These are phyloP conservation scores for Erythrobasidium hasegawianum DNA, from an alignment of 1,284 basidiomycete species.

Conservation along the genomic window DNA sequence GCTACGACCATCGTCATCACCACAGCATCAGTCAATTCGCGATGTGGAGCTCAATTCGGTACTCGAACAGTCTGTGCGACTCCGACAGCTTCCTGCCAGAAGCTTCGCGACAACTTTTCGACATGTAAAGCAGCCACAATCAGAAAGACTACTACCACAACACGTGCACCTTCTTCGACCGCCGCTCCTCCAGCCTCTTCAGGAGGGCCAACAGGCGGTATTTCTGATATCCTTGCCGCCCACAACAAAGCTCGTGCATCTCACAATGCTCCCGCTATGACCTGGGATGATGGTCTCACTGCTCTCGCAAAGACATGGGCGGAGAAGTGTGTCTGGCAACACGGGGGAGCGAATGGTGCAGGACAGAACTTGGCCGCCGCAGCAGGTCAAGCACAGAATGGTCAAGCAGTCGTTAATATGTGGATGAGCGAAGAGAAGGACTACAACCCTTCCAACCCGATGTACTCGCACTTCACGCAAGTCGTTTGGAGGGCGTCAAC, in stretches of 20 bases:
- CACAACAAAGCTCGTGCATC: constrained; percentile 23
- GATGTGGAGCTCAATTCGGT: not conserved
- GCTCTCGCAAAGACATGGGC: constrained; percentile 22
- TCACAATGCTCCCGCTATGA: constrained; percentile 17
- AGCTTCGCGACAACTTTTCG: not conserved
- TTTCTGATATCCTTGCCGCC: constrained; percentile 11
- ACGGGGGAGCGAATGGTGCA: constrained; percentile 14
- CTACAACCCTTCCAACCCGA: constrained; percentile 27
- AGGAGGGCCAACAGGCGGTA: constrained; percentile 1
- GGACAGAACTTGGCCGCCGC: constrained; percentile 30
- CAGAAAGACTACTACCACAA: constrained; percentile 5
- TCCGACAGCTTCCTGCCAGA: not conserved
- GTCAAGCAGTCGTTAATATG: constrained; percentile 9
- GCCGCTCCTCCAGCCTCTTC: too few relatives aligned
- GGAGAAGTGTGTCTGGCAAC: constrained; percentile 28
- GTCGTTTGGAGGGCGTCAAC: constrained; percentile 33
- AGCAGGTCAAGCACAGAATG: constrained; percentile 15
- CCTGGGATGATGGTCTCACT: constrained; percentile 4
- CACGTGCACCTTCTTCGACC: too few relatives aligned
- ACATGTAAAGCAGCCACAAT: constrained; percentile 3
- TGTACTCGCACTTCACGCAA: constrained; percentile 33
- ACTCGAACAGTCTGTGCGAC: not conserved
- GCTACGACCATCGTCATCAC: constrained; percentile 1
- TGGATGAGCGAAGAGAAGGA: constrained; percentile 33
- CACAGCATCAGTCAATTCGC: not conserved